phyloP scores from a whole-genome alignment of 352 stramenopile genomes.

The Pythium monospermum region DNA sequence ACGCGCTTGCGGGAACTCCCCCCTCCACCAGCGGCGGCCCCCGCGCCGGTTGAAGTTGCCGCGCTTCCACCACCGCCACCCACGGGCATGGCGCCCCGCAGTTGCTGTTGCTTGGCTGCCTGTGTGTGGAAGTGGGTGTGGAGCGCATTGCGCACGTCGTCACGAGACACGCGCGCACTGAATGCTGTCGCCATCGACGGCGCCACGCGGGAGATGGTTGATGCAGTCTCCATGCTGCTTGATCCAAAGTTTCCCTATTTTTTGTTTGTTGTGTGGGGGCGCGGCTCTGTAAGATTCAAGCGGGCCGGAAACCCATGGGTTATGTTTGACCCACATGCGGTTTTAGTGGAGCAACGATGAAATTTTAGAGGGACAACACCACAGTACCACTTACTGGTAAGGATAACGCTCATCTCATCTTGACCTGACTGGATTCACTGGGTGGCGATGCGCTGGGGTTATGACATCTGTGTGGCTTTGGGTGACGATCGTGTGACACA shows the following conservation, averaged over 20 bases:
- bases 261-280: too few relatives aligned
- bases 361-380: too few relatives aligned
- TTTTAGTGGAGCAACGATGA: too few relatives aligned
- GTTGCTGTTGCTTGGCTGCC: constrained; percentile 23
- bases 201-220: not conserved
- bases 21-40: not conserved
- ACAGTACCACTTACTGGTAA: too few relatives aligned
- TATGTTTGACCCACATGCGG: too few relatives aligned
- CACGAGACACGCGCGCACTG: constrained; percentile 34
- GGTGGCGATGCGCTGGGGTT: too few relatives aligned
- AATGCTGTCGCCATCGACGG: not conserved
- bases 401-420: too few relatives aligned
- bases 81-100: constrained; percentile 2
- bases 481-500: too few relatives aligned
- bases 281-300: too few relatives aligned
- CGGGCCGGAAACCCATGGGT: too few relatives aligned
- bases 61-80: not conserved
- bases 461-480: too few relatives aligned
- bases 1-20: constrained; percentile 32
- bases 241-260: not conserved
- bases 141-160: constrained; percentile 58
- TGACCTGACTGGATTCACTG: too few relatives aligned
- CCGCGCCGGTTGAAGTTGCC: not conserved
- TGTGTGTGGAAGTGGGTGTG: constrained; percentile 60
- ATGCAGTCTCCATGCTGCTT: not conserved